Evolutionary conservation across 2,329 filamentous ascomycete species (phyloP), one percentile per base, ranked within the genome.

Genomic region (Alternaria sp.): DNA sequence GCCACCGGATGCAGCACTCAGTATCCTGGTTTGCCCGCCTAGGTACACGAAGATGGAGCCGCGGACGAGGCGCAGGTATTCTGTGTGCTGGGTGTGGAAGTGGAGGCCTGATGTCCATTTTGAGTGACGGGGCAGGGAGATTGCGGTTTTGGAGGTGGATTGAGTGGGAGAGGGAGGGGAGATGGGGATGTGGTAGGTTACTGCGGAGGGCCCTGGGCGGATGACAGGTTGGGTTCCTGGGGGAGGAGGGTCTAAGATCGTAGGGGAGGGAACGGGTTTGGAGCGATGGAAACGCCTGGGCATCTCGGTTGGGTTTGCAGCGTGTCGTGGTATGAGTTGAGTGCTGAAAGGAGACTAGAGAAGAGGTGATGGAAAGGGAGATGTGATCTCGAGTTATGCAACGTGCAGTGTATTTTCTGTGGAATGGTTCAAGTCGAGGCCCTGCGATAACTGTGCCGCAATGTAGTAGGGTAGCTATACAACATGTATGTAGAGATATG

Each of bases 91-190:
- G 57, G 81, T 80, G 65, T 86, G 85, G 81, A 83, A 86, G 68
- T 86, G 85, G 10, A 83, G 75, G 2, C 82, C 83, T 44, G 82
- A 84, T 9, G 82, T 81, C 84, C 85, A 86, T 4, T 73, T 75
- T 1, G 84, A 86, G 9, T 71, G 63, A 0, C 65, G 56, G 0
- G 83, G 84, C 0, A 86, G 77, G 1, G 79, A 80, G 55, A 85
- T 83, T 6, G 78, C 82, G 11, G 83, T 81, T 57, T 67, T 76
- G 11, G 66, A 28, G 0, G 4, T 0, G 32, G 32, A n/a, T 36
- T n/a, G 15, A 36, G 32, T 76, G 11, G 66, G n/a, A 6, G 19
- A 17, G 15, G 56, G 17, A 13, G 69, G 64, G 72, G 70, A 66
- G 5, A 63, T 59, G 1, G 82, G 80, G 19, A 85, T 79, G 67